These are phyloP conservation scores for Coemansia sp. DNA, from an alignment of 192 early-diverging fungal genomes.

Conservation along the genomic window DNA sequence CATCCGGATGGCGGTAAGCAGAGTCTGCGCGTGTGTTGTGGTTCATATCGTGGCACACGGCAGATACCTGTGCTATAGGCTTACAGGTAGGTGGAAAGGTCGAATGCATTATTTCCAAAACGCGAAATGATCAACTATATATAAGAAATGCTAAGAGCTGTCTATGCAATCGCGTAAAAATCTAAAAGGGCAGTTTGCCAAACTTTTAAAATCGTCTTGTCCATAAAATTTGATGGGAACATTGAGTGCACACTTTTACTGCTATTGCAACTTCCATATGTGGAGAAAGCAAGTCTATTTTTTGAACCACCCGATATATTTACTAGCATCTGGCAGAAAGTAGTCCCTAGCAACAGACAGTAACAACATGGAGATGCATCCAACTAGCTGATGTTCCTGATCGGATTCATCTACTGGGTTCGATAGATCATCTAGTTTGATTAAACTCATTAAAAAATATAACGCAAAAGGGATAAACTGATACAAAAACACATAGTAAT, in stretches of 20 bases:
- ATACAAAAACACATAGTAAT: neutral
- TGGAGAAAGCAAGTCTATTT: neutral
- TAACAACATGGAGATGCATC: neutral
- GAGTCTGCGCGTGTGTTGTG: neutral
- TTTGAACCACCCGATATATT: neutral
- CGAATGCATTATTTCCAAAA: neutral
- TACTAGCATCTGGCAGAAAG: neutral
- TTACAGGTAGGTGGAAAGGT: neutral
- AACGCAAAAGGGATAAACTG: neutral
- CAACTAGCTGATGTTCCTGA: too few relatives aligned
- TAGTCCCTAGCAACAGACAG: neutral
- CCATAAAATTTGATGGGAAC: too few relatives aligned
- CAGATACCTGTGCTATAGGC: conserved; percentile 4
- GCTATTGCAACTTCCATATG: neutral
- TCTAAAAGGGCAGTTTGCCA: too few relatives aligned
- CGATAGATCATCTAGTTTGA: neutral
- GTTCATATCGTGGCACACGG: conserved; percentile 8
- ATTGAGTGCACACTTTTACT: neutral
- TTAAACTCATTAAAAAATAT: neutral
- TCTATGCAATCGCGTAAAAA: too few relatives aligned
- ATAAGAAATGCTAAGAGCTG: too few relatives aligned
- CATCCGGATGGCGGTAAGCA: conserved; percentile 17
- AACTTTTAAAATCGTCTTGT: too few relatives aligned
- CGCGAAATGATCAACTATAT: too few relatives aligned
- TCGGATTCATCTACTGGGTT: neutral